Evolutionary conservation across 306 rosid species (phyloP).

Genomic region (Trifolium pratense): DNA sequence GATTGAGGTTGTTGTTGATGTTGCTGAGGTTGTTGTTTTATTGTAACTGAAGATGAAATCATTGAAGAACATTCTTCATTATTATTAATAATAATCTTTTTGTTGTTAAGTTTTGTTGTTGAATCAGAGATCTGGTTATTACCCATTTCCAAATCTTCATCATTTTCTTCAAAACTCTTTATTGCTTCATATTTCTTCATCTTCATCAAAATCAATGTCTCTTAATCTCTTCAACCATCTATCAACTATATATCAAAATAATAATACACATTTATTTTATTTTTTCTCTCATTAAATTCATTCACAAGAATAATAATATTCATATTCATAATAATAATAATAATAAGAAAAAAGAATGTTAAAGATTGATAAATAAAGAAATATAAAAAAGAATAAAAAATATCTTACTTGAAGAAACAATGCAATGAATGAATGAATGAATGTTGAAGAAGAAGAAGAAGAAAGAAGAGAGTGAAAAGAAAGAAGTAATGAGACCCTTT

Average conservation of each 20-base stretch:
- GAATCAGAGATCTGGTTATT: constrained; percentile 51
- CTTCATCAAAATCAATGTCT: constrained; percentile 32
- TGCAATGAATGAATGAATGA: neutral
- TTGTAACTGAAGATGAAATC: neutral
- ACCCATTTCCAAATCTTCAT: constrained; percentile 70
- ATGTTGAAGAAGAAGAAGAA: neutral
- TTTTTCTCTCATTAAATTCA: neutral
- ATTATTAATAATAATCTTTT: neutral
- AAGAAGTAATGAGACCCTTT: neutral
- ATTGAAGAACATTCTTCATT: constrained; percentile 22
- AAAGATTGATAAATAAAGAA: neutral
- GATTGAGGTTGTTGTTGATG: constrained; percentile 8
- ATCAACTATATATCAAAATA: neutral
- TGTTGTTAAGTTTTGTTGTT: neutral
- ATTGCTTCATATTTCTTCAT: constrained; percentile 52
- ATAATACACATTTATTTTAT: neutral
- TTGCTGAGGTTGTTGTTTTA: constrained; percentile 8
- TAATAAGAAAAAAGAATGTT: neutral
- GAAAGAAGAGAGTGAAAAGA: constrained; percentile 6
- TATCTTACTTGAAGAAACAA: constrained; percentile 29
- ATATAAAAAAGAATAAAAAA: neutral
- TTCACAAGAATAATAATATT: neutral
- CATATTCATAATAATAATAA: neutral
- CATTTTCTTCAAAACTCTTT: constrained; percentile 48
- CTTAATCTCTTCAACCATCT: constrained; percentile 22